Percentiles rank a stretch among this genome's conserved stretches.
Conservation (phyloP, 805 yeast genomes). For the Candida suzukii region DNA sequence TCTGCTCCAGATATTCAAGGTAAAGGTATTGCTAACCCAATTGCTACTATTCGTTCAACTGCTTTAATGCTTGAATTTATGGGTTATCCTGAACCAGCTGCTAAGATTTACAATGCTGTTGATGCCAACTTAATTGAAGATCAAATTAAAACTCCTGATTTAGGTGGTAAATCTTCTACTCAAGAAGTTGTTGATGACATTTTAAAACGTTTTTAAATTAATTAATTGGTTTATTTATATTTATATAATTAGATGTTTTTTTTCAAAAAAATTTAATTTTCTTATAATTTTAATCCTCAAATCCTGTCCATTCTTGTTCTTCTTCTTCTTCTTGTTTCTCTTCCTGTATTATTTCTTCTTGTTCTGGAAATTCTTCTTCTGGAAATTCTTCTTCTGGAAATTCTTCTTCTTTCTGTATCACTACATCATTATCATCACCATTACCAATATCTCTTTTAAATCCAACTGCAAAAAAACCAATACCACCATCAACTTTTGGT, state of each 20-base stretch:
- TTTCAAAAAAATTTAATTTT: slow-evolving; percentile 4
- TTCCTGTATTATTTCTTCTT: not conserved
- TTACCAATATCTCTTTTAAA: slow-evolving; percentile 45
- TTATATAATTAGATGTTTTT: not conserved
- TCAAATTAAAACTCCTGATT: slow-evolving; percentile 80
- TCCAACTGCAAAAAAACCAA: slow-evolving; percentile 95
- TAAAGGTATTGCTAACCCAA: slow-evolving; percentile 88
- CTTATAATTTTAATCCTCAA: slow-evolving; percentile 16
- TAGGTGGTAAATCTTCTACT: slow-evolving; percentile 87
- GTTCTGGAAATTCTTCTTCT: not conserved
- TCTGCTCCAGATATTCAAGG: slow-evolving; percentile 99
- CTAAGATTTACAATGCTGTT: slow-evolving; percentile 87
- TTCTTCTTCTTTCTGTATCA: not conserved
- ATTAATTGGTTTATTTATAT: not conserved
- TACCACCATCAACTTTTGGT: slow-evolving; percentile 94
- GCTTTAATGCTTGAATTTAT: slow-evolving; percentile 96
- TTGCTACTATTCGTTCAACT: slow-evolving; percentile 96
- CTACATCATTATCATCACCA: not conserved
- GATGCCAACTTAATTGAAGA: slow-evolving; percentile 86
- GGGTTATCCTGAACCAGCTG: slow-evolving; percentile 87
- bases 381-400: not conserved
- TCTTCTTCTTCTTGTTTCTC: slow-evolving; percentile 7
- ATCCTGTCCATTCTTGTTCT: slow-evolving; percentile 30
- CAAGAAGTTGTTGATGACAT: slow-evolving; percentile 84
- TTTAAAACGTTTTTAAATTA: slow-evolving; percentile 39